These are phyloP conservation scores for Aurifilum marmelostoma DNA, from an alignment of 2,329 filamentous ascomycete species.

Conservation along the genomic window DNA sequence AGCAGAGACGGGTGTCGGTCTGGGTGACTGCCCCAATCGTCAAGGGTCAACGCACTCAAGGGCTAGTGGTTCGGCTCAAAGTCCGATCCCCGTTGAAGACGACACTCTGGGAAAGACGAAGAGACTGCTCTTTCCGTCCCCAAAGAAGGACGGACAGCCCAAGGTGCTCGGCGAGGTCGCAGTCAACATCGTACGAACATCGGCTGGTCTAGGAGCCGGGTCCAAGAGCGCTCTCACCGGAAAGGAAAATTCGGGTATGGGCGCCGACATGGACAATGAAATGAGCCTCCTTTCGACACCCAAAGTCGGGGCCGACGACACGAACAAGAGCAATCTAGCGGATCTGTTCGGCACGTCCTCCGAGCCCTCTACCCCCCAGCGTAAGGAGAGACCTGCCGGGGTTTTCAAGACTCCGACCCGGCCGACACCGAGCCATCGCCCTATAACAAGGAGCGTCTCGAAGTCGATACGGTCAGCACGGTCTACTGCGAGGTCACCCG, in stretches of 20 bases:
- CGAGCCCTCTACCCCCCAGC: slow-evolving; percentile 57
- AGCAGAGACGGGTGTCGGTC: slow-evolving; percentile 9
- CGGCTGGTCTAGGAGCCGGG: slow-evolving; percentile 42
- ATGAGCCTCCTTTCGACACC: slow-evolving; percentile 33
- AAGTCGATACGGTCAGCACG: slow-evolving; percentile 55
- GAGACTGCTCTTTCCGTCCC: slow-evolving; percentile 76
- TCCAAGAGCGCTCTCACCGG: slow-evolving; percentile 41
- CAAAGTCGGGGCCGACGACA: slow-evolving; percentile 36
- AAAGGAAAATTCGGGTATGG: slow-evolving; percentile 47
- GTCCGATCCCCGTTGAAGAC: slow-evolving; percentile 58
- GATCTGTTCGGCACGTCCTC: slow-evolving; percentile 69
- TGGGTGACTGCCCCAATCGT: slow-evolving; percentile 36
- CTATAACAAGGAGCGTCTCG: slow-evolving; percentile 63
- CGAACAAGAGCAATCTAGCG: slow-evolving; percentile 42
- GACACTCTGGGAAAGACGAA: slow-evolving; percentile 61
- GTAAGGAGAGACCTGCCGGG: slow-evolving; percentile 50
- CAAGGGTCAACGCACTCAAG: slow-evolving; percentile 57
- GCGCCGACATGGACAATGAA: background rate
- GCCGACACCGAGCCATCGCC: slow-evolving; percentile 64
- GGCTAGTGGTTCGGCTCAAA: slow-evolving; percentile 58
- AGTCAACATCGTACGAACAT: slow-evolving; percentile 55
- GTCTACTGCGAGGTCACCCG: slow-evolving; percentile 48
- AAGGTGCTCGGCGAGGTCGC: slow-evolving; percentile 64
- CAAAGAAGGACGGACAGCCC: slow-evolving; percentile 64
- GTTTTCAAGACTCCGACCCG: slow-evolving; percentile 66